Conservation (phyloP, 352 stramenopile genomes). For the Phytophthora colocasiae region DNA sequence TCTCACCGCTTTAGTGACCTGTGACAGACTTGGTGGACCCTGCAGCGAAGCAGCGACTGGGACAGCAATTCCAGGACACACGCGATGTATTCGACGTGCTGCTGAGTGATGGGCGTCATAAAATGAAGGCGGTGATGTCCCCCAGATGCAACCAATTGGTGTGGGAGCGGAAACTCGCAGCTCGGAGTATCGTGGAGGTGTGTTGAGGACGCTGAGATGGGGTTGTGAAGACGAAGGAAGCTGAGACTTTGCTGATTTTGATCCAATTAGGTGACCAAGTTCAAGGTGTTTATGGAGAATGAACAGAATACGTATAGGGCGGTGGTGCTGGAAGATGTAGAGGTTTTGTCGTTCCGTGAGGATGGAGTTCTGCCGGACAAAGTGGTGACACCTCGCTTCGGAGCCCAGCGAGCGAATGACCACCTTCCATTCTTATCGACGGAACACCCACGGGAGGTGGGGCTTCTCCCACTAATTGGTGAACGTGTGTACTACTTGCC, state of each 20-base stretch:
- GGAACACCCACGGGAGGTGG: constrained; percentile 47
- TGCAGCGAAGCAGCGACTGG: constrained; percentile 42
- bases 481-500: constrained; percentile 66
- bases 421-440: constrained; percentile 52
- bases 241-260: neutral
- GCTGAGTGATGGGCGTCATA: constrained; percentile 63
- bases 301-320: constrained; percentile 16
- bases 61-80: constrained; percentile 17
- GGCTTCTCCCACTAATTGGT: constrained; percentile 52
- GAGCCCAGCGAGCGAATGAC: neutral
- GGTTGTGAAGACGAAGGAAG: too few relatives aligned
- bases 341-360: neutral
- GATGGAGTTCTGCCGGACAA: constrained; percentile 24
- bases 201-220: neutral
- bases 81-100: constrained; percentile 69
- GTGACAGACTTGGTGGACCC: constrained; percentile 61
- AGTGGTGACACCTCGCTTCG: constrained; percentile 10
- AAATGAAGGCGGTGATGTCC: constrained; percentile 59
- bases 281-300: constrained; percentile 37
- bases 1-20: too few relatives aligned
- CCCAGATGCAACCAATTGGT: constrained; percentile 48
- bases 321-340: constrained; percentile 31
- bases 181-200: constrained; percentile 46
- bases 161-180: constrained; percentile 41
- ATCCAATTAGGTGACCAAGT: constrained; percentile 35